Percentiles rank a stretch among this genome's conserved stretches.
phyloP scores from a whole-genome alignment of 2,329 filamentous ascomycete species.

The Trichophaea hybrida region DNA sequence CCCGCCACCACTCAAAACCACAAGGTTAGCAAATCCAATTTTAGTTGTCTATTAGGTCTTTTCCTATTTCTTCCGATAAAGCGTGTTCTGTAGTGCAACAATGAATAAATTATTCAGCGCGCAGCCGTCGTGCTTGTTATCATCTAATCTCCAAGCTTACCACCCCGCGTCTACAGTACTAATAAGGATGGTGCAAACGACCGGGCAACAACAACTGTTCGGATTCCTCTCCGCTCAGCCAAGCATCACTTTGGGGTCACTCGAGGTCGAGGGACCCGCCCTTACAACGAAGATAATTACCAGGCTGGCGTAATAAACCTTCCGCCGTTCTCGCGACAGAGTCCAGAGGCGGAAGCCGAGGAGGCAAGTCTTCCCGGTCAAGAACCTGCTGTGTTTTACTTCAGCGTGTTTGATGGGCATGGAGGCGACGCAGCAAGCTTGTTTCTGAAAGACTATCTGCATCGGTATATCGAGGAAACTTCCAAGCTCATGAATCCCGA shows the following conservation, averaged over 20 bases:
- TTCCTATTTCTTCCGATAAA: not conserved
- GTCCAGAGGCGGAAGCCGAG: slow-evolving; percentile 21
- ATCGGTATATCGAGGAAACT: slow-evolving; percentile 75
- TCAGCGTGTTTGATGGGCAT: slow-evolving; percentile 91
- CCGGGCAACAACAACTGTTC: slow-evolving; percentile 58
- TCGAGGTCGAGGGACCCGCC: slow-evolving; percentile 63
- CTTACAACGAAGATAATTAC: slow-evolving; percentile 85
- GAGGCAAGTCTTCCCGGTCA: not conserved
- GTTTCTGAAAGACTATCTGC: slow-evolving; percentile 70
- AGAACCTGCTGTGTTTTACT: slow-evolving; percentile 58
- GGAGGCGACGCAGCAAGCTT: slow-evolving; percentile 78
- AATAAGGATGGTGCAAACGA: slow-evolving; percentile 3
- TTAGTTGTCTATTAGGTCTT: not conserved
- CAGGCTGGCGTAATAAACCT: slow-evolving; percentile 89
- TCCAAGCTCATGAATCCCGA: slow-evolving; percentile 54
- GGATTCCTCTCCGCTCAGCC: slow-evolving; percentile 81
- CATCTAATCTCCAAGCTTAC: slow-evolving; percentile 4
- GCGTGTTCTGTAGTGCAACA: not conserved
- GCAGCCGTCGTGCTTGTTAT: not conserved
- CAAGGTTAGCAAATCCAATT: not conserved
- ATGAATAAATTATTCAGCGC: not conserved
- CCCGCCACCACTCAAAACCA: slow-evolving; percentile 9
- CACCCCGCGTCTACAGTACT: not conserved
- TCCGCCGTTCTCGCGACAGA: slow-evolving; percentile 59
- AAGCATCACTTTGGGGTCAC: slow-evolving; percentile 90